A percentile compares a stretch with the other conserved stretches of the same genome.
These are phyloP conservation scores for Glycine tomentella DNA, from an alignment of 306 rosid genomes.

Conservation along the genomic window DNA sequence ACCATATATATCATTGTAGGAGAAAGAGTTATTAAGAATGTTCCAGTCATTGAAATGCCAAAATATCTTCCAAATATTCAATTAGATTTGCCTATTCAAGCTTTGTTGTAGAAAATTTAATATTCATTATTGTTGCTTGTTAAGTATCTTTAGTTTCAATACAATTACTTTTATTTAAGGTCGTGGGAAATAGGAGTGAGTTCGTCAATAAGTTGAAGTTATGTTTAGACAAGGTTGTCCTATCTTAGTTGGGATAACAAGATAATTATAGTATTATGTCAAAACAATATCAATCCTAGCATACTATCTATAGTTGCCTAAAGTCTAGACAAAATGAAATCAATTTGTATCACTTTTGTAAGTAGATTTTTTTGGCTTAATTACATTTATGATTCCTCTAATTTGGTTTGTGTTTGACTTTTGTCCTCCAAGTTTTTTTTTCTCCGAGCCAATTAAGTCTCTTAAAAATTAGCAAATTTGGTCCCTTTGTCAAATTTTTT, in stretches of 20 bases:
- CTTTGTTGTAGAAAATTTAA: slow-evolving; percentile 75
- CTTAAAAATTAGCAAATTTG: too few relatives aligned
- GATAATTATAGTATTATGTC: slow-evolving; percentile 57
- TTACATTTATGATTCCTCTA: too few relatives aligned
- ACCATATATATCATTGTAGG: slow-evolving; percentile 62
- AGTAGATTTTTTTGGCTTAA: too few relatives aligned
- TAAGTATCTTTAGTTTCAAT: slow-evolving; percentile 30
- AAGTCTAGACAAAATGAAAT: too few relatives aligned
- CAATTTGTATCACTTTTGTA: too few relatives aligned
- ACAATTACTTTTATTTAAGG: slow-evolving; percentile 53
- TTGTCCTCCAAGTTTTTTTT: too few relatives aligned
- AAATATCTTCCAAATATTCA: slow-evolving; percentile 90
- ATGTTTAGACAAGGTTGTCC: slow-evolving; percentile 94
- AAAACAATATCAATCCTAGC: too few relatives aligned
- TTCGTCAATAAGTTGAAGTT: slow-evolving; percentile 84
- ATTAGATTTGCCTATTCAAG: slow-evolving; percentile 93
- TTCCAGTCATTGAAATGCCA: slow-evolving; percentile 97
- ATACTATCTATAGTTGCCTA: too few relatives aligned
- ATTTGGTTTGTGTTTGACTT: too few relatives aligned
- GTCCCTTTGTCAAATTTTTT: too few relatives aligned
- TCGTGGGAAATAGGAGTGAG: slow-evolving; percentile 94
- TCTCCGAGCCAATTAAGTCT: too few relatives aligned
- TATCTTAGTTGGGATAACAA: slow-evolving; percentile 95
- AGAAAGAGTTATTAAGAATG: slow-evolving; percentile 96
- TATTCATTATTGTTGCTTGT: slow-evolving; percentile 32